Evolutionary conservation across 2,329 filamentous ascomycete species (phyloP).

Genomic region (Taxawa tesnikishii): DNA sequence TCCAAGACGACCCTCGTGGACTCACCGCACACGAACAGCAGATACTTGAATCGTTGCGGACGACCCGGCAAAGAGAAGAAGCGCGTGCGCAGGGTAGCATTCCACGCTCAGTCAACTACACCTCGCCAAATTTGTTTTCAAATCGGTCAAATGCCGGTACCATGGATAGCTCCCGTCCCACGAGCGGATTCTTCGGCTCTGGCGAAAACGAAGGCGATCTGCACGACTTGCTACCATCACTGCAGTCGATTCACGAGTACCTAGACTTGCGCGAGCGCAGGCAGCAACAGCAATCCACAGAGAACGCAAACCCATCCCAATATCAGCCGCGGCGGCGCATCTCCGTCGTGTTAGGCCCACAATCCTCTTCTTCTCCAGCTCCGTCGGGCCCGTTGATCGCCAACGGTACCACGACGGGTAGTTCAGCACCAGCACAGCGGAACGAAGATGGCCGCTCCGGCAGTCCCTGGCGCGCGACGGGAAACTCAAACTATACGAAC

Average conservation of each 20-base stretch:
- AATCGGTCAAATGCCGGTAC: neutral
- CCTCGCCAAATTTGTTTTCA: slow-evolving; percentile 18
- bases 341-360: neutral
- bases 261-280: slow-evolving; percentile 3
- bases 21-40: slow-evolving; percentile 32
- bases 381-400: neutral
- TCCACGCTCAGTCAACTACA: slow-evolving; percentile 32
- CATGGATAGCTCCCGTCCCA: no score
- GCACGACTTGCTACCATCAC: slow-evolving; percentile 5
- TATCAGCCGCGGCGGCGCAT: neutral
- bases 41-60: slow-evolving; percentile 32
- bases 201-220: slow-evolving; percentile 2
- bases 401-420: no score
- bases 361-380: neutral
- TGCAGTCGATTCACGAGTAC: slow-evolving; percentile 7
- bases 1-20: slow-evolving; percentile 32
- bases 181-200: slow-evolving; percentile 6
- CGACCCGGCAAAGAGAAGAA: slow-evolving; percentile 29
- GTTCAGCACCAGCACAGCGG: no score
- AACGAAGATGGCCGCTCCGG: no score
- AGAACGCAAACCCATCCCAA: neutral
- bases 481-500: no score
- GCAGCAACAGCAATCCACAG: neutral
- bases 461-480: no score
- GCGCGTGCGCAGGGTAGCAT: slow-evolving; percentile 21